phyloP scores from a whole-genome alignment of 768 basidiomycete species.

The Serendipita sp. region DNA sequence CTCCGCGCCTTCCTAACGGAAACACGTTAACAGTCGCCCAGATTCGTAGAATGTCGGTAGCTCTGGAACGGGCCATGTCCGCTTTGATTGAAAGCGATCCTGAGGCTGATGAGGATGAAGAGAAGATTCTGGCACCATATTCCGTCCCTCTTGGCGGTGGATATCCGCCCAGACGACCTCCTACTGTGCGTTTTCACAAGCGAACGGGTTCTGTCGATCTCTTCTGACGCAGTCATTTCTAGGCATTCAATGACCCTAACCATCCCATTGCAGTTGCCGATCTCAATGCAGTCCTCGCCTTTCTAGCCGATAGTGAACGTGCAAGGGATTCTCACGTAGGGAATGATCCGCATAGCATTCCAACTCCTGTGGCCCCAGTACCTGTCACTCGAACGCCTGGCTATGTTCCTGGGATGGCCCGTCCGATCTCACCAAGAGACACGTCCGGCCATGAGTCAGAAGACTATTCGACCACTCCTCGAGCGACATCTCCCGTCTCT shows the following conservation, averaged over 20 bases:
- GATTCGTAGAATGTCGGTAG: conserved; percentile 50
- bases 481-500: conserved; percentile 51
- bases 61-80: conserved; percentile 54
- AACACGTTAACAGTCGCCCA: conserved; percentile 30
- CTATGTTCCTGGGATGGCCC: conserved; percentile 79
- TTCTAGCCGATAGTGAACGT: conserved; percentile 33
- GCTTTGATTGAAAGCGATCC: conserved; percentile 31
- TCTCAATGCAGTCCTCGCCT: conserved; percentile 8
- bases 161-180: background rate
- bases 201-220: background rate
- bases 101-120: conserved; percentile 39
- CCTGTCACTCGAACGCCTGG: conserved; percentile 49
- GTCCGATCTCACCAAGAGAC: conserved; percentile 81
- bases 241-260: background rate
- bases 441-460: conserved; percentile 29
- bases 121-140: conserved; percentile 11
- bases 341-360: conserved; percentile 27
- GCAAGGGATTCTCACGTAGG: conserved; percentile 60
- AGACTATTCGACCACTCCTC: conserved; percentile 55
- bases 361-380: conserved; percentile 38
- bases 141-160: conserved; percentile 6
- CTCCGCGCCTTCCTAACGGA: background rate
- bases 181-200: conserved; percentile 2
- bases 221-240: background rate
- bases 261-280: background rate